A percentile compares a stretch with the other conserved stretches of the same genome.
phyloP scores from a whole-genome alignment of 163 green algal species.

The Scenedesmus sp. region DNA sequence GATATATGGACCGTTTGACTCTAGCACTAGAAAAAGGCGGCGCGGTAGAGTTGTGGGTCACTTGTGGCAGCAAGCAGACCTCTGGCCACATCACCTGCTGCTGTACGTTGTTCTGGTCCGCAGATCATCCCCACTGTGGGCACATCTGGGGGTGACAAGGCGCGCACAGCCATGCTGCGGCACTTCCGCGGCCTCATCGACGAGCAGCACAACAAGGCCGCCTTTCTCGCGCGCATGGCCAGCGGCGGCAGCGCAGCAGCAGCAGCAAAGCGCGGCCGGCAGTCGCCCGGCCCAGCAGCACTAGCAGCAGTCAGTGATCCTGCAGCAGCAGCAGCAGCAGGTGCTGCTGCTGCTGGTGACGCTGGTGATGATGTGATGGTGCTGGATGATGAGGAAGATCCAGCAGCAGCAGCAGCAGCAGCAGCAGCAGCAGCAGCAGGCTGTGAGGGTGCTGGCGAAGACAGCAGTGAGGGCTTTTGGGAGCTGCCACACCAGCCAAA shows the following conservation, averaged over 20 bases:
- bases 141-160: constrained; percentile 62
- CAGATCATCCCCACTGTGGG: constrained; percentile 89
- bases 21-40: no score
- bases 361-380: constrained; percentile 7
- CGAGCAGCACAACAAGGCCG: constrained; percentile 76
- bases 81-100: not conserved
- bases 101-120: constrained; percentile 7
- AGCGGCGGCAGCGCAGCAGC: not conserved
- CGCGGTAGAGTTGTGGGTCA: no score
- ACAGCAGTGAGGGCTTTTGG: not conserved
- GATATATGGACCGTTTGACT: no score
- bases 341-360: not conserved
- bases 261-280: not conserved
- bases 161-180: constrained; percentile 67
- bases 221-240: constrained; percentile 64
- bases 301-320: not conserved
- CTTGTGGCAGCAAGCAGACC: no score
- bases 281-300: not conserved
- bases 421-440: constrained; percentile 1
- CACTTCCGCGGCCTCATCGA: constrained; percentile 85
- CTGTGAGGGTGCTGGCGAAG: not conserved
- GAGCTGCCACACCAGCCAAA: not conserved
- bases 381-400: not conserved
- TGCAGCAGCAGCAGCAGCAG: constrained; percentile 24
- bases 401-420: not conserved